phyloP scores from a whole-genome alignment of 2,329 filamentous ascomycete species.

The Knufia fluminis region DNA sequence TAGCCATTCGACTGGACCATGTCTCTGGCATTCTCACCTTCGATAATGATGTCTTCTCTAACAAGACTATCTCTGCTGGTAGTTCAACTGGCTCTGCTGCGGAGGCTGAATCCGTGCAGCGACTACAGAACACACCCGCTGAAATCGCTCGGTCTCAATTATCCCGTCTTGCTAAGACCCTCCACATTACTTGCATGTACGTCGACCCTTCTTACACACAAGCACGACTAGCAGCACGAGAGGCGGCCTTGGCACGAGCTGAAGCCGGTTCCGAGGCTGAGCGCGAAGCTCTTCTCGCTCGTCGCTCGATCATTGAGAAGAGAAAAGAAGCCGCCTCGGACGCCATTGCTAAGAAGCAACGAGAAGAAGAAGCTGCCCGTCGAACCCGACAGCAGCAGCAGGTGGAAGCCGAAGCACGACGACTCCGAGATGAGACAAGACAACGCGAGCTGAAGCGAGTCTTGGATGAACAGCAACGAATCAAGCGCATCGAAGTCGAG shows the following conservation, averaged over 20 bases:
- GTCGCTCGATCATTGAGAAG: constrained; percentile 87
- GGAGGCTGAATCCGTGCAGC: constrained; percentile 86
- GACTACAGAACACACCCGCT: constrained; percentile 91
- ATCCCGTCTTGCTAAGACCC: constrained; percentile 77
- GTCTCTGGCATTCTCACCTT: constrained; percentile 92
- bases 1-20: constrained; percentile 93
- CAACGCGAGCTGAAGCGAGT: constrained; percentile 80
- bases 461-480: constrained; percentile 78
- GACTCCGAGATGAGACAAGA: constrained; percentile 83
- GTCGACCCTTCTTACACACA: constrained; percentile 86
- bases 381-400: constrained; percentile 77
- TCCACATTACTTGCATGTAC: constrained; percentile 91
- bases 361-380: constrained; percentile 84
- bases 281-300: constrained; percentile 71
- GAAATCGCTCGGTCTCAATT: constrained; percentile 96
- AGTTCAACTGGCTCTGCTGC: constrained; percentile 75
- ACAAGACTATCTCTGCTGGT: constrained; percentile 81
- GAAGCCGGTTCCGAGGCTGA: constrained; percentile 86
- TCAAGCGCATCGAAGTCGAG: constrained; percentile 87
- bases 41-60: constrained; percentile 94
- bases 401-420: constrained; percentile 79
- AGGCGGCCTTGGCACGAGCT: constrained; percentile 70
- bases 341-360: constrained; percentile 76
- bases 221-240: constrained; percentile 66
- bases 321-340: constrained; percentile 94